A percentile compares a stretch with the other conserved stretches of the same genome.
These are phyloP conservation scores for Spathaspora arborariae DNA, from an alignment of 805 yeast species.

Conservation along the genomic window DNA sequence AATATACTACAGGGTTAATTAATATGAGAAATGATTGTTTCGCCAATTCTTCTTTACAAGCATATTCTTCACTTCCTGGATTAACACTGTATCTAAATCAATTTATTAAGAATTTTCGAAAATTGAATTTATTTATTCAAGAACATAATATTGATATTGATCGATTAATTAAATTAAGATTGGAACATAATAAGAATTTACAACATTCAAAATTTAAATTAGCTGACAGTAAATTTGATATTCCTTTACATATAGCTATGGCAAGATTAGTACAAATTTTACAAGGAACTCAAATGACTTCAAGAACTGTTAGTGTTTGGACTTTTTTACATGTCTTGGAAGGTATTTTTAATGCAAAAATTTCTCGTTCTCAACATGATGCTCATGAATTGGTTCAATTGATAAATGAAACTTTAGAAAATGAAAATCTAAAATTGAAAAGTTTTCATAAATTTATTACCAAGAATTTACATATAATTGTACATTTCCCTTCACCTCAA, in stretches of 20 bases:
- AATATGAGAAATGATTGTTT: slow-evolving; percentile 88
- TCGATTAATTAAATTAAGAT: slow-evolving; percentile 10
- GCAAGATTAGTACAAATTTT: slow-evolving; percentile 50
- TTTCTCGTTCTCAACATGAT: slow-evolving; percentile 82
- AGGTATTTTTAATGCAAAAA: slow-evolving; percentile 62
- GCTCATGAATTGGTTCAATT: slow-evolving; percentile 90
- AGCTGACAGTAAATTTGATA: slow-evolving; percentile 22
- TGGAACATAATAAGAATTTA: slow-evolving; percentile 6
- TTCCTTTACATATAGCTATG: slow-evolving; percentile 57
- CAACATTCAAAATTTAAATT: slow-evolving; percentile 17
- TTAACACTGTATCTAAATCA: slow-evolving; percentile 54
- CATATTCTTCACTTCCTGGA: slow-evolving; percentile 59
- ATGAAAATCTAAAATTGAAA: slow-evolving; percentile 51
- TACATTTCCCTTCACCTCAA: slow-evolving; percentile 8
- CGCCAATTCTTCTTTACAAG: slow-evolving; percentile 87
- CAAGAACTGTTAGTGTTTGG: slow-evolving; percentile 69
- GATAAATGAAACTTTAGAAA: slow-evolving; percentile 71
- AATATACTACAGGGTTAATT: slow-evolving; percentile 74
- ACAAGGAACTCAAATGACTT: slow-evolving; percentile 55
- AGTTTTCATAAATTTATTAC: slow-evolving; percentile 19
- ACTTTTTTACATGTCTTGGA: slow-evolving; percentile 73
- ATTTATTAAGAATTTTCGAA: slow-evolving; percentile 27
- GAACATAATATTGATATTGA: slow-evolving; percentile 16
- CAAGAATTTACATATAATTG: slow-evolving; percentile 7
- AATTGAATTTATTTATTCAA: slow-evolving; percentile 17